phyloP scores from a whole-genome alignment of 352 stramenopile genomes.

The Globisporangium sylvaticum region DNA sequence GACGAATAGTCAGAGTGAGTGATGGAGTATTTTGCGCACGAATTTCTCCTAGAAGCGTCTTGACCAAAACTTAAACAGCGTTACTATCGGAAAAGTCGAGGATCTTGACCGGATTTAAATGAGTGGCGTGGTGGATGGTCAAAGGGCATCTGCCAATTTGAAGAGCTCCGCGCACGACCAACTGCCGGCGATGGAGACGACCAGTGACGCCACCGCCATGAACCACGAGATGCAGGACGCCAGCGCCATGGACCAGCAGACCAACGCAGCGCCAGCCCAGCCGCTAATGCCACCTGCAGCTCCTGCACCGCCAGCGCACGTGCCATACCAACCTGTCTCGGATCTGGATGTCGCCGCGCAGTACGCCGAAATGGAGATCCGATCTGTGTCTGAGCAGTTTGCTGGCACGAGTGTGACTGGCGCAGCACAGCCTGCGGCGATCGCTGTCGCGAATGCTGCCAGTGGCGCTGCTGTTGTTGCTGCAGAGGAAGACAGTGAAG shows the following conservation, averaged over 20 bases:
- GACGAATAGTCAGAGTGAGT: no score
- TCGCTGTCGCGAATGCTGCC: constrained; percentile 2
- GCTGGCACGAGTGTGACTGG: constrained; percentile 21
- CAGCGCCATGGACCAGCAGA: not conserved
- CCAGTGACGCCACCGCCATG: not conserved
- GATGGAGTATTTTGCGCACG: no score
- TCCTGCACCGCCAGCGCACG: not conserved
- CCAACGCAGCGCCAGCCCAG: no score
- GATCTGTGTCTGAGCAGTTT: constrained; percentile 42
- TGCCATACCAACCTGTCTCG: constrained; percentile 18
- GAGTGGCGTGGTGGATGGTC: not conserved
- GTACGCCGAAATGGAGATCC: constrained; percentile 50
- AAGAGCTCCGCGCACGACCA: not conserved
- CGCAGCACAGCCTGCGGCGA: not conserved
- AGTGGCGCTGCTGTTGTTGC: not conserved
- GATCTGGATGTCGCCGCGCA: constrained; percentile 52
- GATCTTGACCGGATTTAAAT: no score
- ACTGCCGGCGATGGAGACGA: not conserved
- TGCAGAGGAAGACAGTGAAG: constrained; percentile 17
- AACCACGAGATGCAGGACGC: constrained; percentile 11
- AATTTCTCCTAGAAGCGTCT: no score
- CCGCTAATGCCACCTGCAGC: not conserved
- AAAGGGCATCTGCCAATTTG: constrained; percentile 7
- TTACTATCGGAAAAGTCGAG: no score
- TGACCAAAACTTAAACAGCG: no score